Evolutionary conservation across 345 rosid species (phyloP).

Genomic region (Aurinia saxatilis): DNA sequence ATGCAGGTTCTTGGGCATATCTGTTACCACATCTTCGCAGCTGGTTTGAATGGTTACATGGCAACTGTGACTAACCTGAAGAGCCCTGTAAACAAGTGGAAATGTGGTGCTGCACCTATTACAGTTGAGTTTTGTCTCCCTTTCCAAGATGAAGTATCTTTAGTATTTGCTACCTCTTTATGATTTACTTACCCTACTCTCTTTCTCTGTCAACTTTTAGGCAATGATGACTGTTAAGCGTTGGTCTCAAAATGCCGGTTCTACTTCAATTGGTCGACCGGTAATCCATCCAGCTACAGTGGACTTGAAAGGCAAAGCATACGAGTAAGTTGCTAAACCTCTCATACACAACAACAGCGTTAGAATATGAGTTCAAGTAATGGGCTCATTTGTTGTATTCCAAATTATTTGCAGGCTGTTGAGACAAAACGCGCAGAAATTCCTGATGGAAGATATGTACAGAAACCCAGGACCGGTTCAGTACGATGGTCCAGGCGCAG

Average conservation of each 20-base stretch:
- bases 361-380: neutral
- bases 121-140: conserved; percentile 44
- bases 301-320: conserved; percentile 90
- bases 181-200: neutral
- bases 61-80: conserved; percentile 84
- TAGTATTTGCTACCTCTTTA: neutral
- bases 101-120: conserved; percentile 93
- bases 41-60: conserved; percentile 95
- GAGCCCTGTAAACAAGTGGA: conserved; percentile 88
- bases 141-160: neutral
- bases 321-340: conserved; percentile 64
- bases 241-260: conserved; percentile 75
- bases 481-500: conserved; percentile 92
- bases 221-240: conserved; percentile 92
- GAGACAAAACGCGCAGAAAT: conserved; percentile 61
- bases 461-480: conserved; percentile 97
- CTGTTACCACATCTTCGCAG: conserved; percentile 89
- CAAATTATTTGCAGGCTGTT: conserved; percentile 48
- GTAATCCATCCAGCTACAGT: conserved; percentile 89
- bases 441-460: conserved; percentile 79
- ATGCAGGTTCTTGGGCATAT: conserved; percentile 83
- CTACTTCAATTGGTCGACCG: conserved; percentile 70
- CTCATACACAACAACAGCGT: neutral
- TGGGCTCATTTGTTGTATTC: neutral
- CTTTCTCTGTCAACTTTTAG: conserved; percentile 30